These are phyloP conservation scores for Chimonanthus salicifolius DNA, from an alignment of 164 flowering plant species.

Conservation along the genomic window DNA sequence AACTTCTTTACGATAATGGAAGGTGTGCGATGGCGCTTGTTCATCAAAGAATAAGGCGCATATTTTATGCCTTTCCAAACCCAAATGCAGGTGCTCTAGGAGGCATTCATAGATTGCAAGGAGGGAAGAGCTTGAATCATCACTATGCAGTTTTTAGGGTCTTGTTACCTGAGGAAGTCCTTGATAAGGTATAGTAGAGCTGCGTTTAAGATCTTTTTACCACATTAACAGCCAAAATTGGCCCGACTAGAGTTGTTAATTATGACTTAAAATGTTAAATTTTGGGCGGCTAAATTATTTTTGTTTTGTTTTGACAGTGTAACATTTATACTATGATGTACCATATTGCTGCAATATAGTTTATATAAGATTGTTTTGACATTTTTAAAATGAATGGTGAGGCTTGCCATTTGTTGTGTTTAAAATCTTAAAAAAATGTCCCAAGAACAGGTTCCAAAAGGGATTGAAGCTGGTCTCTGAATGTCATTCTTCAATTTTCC, in stretches of 20 bases:
- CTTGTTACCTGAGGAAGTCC: slow-evolving; percentile 35
- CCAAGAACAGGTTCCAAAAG: no score
- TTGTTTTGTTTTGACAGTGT: neutral
- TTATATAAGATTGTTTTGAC: neutral
- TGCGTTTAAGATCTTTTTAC: neutral
- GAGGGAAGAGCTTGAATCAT: slow-evolving; percentile 88
- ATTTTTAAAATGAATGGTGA: neutral
- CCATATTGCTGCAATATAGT: neutral
- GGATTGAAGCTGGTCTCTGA: no score
- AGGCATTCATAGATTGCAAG: slow-evolving; percentile 79
- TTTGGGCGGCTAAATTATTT: neutral
- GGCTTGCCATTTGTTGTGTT: neutral
- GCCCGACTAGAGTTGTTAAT: neutral
- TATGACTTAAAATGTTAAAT: neutral
- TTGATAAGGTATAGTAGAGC: neutral
- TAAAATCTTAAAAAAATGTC: no score
- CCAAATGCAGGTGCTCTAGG: slow-evolving; percentile 74
- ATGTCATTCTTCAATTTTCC: no score
- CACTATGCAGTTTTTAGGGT: slow-evolving; percentile 92
- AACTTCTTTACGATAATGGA: neutral
- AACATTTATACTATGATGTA: neutral
- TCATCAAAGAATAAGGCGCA: slow-evolving; percentile 79
- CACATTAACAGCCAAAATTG: neutral
- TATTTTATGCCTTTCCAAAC: slow-evolving; percentile 84
- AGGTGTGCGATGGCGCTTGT: slow-evolving; percentile 99